Evolutionary conservation across 2,329 filamentous ascomycete genomes (phyloP).

Genomic region (Diaporthe sp.): DNA sequence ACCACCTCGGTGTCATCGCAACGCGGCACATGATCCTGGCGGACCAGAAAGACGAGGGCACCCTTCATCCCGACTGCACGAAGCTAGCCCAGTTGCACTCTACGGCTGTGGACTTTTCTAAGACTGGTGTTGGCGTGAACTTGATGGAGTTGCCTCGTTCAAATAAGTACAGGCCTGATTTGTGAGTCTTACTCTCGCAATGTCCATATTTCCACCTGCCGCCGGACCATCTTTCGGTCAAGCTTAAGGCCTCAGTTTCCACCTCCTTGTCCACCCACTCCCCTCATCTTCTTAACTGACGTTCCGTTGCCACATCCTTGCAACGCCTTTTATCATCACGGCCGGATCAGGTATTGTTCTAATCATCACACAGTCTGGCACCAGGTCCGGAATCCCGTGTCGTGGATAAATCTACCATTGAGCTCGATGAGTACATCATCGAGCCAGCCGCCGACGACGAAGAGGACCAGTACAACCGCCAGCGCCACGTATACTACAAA

Average conservation of each 20-base stretch:
- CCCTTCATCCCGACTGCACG: slow-evolving; percentile 64
- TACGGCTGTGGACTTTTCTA: slow-evolving; percentile 81
- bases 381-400: slow-evolving; percentile 60
- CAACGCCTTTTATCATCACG: fast-evolving
- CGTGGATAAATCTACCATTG: slow-evolving; percentile 60
- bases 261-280: fast-evolving
- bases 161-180: slow-evolving; percentile 64
- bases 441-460: slow-evolving; percentile 55
- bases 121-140: slow-evolving; percentile 75
- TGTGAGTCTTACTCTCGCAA: slow-evolving; percentile 58
- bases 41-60: slow-evolving; percentile 68
- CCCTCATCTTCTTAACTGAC: not conserved
- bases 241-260: not conserved
- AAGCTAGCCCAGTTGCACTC: slow-evolving; percentile 76
- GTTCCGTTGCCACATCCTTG: no score
- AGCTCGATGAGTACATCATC: slow-evolving; percentile 51
- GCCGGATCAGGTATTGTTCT: not conserved
- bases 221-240: not conserved
- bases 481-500: slow-evolving; percentile 70
- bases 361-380: slow-evolving; percentile 55
- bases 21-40: slow-evolving; percentile 74
- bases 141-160: slow-evolving; percentile 58
- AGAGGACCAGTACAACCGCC: slow-evolving; percentile 60
- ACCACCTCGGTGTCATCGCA: slow-evolving; percentile 76
- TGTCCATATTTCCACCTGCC: not conserved